Percentiles rank a stretch among this genome's conserved stretches.
Conservation (phyloP, 83 land plant species). For the Picea abies region DNA sequence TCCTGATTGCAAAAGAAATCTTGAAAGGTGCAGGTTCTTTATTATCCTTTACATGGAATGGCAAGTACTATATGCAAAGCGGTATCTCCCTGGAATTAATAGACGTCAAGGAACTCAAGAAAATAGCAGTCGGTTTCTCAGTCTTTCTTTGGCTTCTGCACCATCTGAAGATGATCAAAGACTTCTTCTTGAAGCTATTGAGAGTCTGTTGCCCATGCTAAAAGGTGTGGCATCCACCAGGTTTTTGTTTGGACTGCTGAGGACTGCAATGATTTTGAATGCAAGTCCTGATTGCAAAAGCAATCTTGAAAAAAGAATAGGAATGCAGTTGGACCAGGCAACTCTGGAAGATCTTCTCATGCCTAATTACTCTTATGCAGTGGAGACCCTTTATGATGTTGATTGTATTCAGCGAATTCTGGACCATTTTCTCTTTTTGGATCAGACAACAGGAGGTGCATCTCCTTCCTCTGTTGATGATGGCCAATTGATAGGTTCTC, state of each 20-base stretch:
- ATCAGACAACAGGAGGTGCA: slow-evolving; percentile 51
- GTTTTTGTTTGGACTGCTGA: slow-evolving; percentile 74
- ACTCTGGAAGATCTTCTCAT: slow-evolving; percentile 73
- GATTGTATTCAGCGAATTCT: slow-evolving; percentile 84
- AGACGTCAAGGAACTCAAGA: slow-evolving; percentile 38
- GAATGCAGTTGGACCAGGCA: slow-evolving; percentile 79
- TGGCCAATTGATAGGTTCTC: slow-evolving; percentile 61
- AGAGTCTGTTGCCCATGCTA: slow-evolving; percentile 58
- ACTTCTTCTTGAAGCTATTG: slow-evolving; percentile 65
- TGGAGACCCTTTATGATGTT: slow-evolving; percentile 80
- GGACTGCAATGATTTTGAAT: slow-evolving; percentile 69
- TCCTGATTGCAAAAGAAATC: slow-evolving; percentile 53
- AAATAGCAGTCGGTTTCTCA: slow-evolving; percentile 12
- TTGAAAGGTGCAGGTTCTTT: too few relatives aligned
- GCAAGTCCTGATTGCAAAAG: slow-evolving; percentile 57
- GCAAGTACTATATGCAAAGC: slow-evolving; percentile 64
- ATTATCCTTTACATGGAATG: too few relatives aligned
- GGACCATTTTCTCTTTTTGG: slow-evolving; percentile 65
- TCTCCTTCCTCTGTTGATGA: slow-evolving; percentile 52
- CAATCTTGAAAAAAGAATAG: slow-evolving; percentile 76
- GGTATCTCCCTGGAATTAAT: slow-evolving; percentile 67
- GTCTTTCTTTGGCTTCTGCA: slow-evolving; percentile 23
- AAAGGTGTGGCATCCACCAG: slow-evolving; percentile 70
- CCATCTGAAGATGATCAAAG: slow-evolving; percentile 66
- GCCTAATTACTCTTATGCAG: slow-evolving; percentile 67